phyloP scores from a whole-genome alignment of 768 basidiomycete species.

The Russula dissimulans region DNA sequence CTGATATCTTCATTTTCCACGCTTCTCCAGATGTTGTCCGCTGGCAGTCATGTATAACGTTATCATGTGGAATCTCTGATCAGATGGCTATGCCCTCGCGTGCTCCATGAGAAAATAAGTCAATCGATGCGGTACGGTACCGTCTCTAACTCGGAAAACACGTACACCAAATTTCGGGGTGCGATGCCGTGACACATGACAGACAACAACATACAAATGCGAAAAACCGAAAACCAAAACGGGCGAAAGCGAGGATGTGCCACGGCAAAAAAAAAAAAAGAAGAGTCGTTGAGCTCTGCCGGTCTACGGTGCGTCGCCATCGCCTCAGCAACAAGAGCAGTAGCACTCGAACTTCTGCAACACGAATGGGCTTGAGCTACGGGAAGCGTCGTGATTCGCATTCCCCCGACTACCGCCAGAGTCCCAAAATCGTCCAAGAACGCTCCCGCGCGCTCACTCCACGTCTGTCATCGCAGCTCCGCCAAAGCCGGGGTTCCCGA shows the following conservation, averaged over 20 bases:
- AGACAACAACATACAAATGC: neutral
- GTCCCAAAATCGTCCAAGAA: neutral
- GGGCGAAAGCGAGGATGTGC: neutral
- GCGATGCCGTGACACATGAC: neutral
- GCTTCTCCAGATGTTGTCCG: neutral
- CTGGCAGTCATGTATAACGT: neutral
- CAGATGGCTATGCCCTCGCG: neutral
- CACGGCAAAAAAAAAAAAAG: neutral
- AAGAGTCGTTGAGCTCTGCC: neutral
- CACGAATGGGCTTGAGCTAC: neutral
- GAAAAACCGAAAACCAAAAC: neutral
- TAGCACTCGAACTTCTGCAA: neutral
- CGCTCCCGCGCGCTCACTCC: neutral
- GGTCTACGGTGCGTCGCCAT: neutral
- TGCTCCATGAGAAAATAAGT: neutral
- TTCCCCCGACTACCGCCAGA: neutral
- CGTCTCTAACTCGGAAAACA: neutral
- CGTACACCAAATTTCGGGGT: neutral
- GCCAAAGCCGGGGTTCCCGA: conserved; percentile 8
- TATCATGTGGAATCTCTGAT: neutral
- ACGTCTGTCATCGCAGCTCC: neutral
- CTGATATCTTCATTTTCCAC: neutral
- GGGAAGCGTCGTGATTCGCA: neutral
- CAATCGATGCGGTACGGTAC: neutral
- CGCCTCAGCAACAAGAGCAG: neutral